These are phyloP conservation scores for Nothomitra cinnamomea DNA, from an alignment of 2,329 filamentous ascomycete genomes.

Conservation along the genomic window DNA sequence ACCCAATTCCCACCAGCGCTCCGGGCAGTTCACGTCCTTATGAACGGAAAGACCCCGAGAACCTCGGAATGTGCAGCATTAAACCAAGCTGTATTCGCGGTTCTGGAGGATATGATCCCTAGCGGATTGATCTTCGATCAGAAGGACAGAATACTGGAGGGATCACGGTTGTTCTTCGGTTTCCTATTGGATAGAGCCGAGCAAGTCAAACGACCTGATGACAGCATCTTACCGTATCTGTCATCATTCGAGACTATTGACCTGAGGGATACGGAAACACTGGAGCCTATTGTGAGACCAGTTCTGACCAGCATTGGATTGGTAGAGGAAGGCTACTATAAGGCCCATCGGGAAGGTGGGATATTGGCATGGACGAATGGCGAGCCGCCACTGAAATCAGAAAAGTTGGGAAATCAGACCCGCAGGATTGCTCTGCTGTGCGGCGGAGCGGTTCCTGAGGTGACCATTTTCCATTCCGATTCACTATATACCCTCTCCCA, in stretches of 20 bases:
- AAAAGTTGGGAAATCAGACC: conserved; percentile 6
- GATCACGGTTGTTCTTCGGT: conserved; percentile 20
- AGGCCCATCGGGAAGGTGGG: conserved; percentile 14
- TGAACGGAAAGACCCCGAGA: conserved; percentile 17
- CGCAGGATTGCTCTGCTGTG: too few relatives aligned
- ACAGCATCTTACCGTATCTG: conserved; percentile 13
- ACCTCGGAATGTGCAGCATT: conserved; percentile 18
- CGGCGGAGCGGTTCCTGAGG: too few relatives aligned
- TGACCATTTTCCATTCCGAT: too few relatives aligned
- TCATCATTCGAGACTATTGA: conserved; percentile 15
- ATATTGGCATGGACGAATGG: conserved; percentile 12
- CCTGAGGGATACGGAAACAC: conserved; percentile 16
- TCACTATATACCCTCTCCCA: too few relatives aligned
- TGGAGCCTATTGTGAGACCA: conserved; percentile 15
- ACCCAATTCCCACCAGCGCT: conserved; percentile 20
- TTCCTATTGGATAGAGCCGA: conserved; percentile 20
- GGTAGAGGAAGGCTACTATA: conserved; percentile 15
- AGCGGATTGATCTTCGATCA: conserved; percentile 15
- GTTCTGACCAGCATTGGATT: conserved; percentile 16
- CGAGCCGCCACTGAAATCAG: conserved; percentile 5
- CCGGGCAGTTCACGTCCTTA: conserved; percentile 18
- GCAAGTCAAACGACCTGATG: conserved; percentile 10
- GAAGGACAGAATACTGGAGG: conserved; percentile 18
- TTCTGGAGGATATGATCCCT: conserved; percentile 11
- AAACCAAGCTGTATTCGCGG: too few relatives aligned